Evolutionary conservation across 371 early-diverging fungal genomes (phyloP).

Genomic region (Vairimorpha necatrix): DNA sequence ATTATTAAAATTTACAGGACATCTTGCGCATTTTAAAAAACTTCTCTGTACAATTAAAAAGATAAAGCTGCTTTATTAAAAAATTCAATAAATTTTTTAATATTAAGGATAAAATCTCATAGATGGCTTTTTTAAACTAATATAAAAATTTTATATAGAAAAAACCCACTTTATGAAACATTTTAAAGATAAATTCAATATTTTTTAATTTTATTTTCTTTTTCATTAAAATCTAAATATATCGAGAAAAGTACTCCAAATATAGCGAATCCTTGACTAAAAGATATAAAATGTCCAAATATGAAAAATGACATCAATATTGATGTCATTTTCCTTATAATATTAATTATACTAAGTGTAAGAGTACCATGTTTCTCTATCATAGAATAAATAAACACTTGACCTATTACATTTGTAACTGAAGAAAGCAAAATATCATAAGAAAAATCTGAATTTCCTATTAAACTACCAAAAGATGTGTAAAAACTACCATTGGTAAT

Average conservation of each 20-base stretch:
- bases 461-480: conserved; percentile 72
- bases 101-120: too few species aligned
- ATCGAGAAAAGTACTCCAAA: conserved; percentile 21
- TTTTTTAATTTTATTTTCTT: not conserved
- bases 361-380: conserved; percentile 81
- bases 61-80: too few species aligned
- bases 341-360: conserved; percentile 79
- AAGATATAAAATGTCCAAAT: conserved; percentile 31
- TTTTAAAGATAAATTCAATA: not conserved
- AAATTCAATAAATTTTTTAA: too few species aligned
- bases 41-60: too few species aligned
- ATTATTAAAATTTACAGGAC: not conserved
- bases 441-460: conserved; percentile 71
- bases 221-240: conserved; percentile 11
- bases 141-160: too few species aligned
- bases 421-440: conserved; percentile 77
- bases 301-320: conserved; percentile 77
- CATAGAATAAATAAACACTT: conserved; percentile 87
- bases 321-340: conserved; percentile 86
- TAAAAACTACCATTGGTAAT: conserved; percentile 68
- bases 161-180: too few species aligned
- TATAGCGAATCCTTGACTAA: conserved; percentile 12
- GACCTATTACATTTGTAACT: conserved; percentile 84
- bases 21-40: too few species aligned
- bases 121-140: too few species aligned